A percentile compares a stretch with the other conserved stretches of the same genome.
phyloP scores from a whole-genome alignment of 805 yeast genomes.

The Wickerhamomyces pijperi region DNA sequence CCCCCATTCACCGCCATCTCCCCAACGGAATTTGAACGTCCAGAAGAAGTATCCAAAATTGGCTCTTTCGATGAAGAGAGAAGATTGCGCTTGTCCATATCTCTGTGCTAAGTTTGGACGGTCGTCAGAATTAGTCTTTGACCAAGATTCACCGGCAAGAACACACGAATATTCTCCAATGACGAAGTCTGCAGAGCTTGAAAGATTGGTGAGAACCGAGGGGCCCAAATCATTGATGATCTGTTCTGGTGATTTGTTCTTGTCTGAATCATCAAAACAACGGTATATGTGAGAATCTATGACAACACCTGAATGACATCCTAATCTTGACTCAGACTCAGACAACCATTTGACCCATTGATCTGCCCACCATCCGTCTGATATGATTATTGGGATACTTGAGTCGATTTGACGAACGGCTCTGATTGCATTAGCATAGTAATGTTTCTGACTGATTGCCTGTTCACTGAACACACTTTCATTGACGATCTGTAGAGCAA shows the following conservation, averaged over 20 bases:
- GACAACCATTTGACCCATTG: slow-evolving; percentile 63
- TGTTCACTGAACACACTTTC: slow-evolving; percentile 62
- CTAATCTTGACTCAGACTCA: slow-evolving; percentile 26
- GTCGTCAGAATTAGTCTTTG: slow-evolving; percentile 28
- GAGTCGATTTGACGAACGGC: slow-evolving; percentile 46
- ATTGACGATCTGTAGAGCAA: slow-evolving; percentile 78
- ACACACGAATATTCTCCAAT: slow-evolving; percentile 92
- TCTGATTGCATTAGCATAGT: slow-evolving; percentile 54
- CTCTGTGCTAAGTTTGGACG: slow-evolving; percentile 46
- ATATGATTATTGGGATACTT: slow-evolving; percentile 61
- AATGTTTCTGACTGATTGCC: slow-evolving; percentile 40
- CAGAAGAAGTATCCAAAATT: slow-evolving; percentile 75
- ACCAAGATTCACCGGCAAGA: slow-evolving; percentile 69
- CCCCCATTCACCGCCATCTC: slow-evolving; percentile 97
- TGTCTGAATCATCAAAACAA: slow-evolving; percentile 72
- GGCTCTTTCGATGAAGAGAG: slow-evolving; percentile 40
- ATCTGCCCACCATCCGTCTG: slow-evolving; percentile 91
- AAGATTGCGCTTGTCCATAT: slow-evolving; percentile 49
- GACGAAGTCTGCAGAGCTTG: slow-evolving; percentile 50
- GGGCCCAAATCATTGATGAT: slow-evolving; percentile 46
- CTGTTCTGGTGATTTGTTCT: slow-evolving; percentile 48
- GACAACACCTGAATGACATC: slow-evolving; percentile 43
- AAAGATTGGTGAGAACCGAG: slow-evolving; percentile 38
- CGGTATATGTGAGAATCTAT: slow-evolving; percentile 82
- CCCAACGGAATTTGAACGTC: slow-evolving; percentile 80